Evolutionary conservation across 768 basidiomycete genomes (phyloP), one percentile per base, ranked within the genome.

Genomic region (Rhizopogon salebrosus): DNA sequence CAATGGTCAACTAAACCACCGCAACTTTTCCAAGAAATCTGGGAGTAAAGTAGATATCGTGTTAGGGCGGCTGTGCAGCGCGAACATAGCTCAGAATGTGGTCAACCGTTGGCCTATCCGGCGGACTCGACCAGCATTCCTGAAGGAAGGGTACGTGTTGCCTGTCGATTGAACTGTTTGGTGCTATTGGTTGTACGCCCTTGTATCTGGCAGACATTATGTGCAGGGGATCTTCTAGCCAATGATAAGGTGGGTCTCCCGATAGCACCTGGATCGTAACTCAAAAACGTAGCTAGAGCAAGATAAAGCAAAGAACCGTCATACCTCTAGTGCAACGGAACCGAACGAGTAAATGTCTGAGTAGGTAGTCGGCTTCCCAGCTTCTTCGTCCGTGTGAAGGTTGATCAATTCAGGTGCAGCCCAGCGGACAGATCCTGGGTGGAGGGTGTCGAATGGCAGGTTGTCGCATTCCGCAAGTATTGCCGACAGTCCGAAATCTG

Each of bases 261-360:
- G 54, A 49, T 27, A 57, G 18, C 9, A 51, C 49, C 54, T 56
- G 3, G 13, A 51, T 46, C 10, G 31, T 16, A n/a, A 34, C 5
- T 46, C 31, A 23, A 46, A n/a, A 22, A 46, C 1, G 45, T 9
- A 46, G 14, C 14, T 16, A 34, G 5, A 16, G 8, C 14, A 6
- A 14, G 20, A 9, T 9, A 23, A 46, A 34, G 13, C 16, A 6
- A 34, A n/a, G 14, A 8, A n/a, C 7, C 2, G 20, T 14, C 54
- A 5, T 31, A 57, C 54, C 49, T 50, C 48, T 9, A 57, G 22
- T 43, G 49, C 22, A 22, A 52, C n/a, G 6, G 26, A 49, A 34
- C 51, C 51, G 23, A 57, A 41, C 0, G 56, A 55, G 41, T 55
- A 57, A 10, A 55, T 27, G 20, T 57, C 42, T 16, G 29, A 49